A percentile compares a stretch with the other conserved stretches of the same genome.
Conservation (phyloP, 306 rosid species). For the Purshia tridentata region DNA sequence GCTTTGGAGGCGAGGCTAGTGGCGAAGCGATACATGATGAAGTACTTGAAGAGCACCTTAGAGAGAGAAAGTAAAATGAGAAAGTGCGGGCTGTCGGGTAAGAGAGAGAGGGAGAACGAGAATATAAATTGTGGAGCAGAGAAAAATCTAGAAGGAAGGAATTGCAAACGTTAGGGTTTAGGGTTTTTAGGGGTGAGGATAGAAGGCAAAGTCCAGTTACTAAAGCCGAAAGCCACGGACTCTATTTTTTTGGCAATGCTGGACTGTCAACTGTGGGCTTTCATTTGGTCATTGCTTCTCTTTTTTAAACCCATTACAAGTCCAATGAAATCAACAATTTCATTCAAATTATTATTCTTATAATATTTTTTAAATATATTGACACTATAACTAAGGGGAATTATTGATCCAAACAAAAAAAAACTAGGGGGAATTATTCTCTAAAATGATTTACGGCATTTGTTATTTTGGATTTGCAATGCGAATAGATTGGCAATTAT, state of each 20-base stretch:
- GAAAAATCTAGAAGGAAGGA: slow-evolving; percentile 5
- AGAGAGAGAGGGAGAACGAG: not conserved
- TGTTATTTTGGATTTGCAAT: too few species aligned
- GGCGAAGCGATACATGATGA: slow-evolving; percentile 50
- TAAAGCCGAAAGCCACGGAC: slow-evolving; percentile 9
- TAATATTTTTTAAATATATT: not conserved
- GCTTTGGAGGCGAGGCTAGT: slow-evolving; percentile 48
- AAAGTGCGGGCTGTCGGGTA: not conserved
- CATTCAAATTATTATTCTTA: too few species aligned
- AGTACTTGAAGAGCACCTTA: not conserved
- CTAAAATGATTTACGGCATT: too few species aligned
- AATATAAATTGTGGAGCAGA: slow-evolving; percentile 4
- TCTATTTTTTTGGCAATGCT: not conserved
- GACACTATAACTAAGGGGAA: too few species aligned
- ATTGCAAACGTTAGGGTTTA: slow-evolving; percentile 29
- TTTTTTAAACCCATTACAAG: too few species aligned
- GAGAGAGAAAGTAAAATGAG: not conserved
- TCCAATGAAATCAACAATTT: too few species aligned
- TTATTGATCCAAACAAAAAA: too few species aligned
- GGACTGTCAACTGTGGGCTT: slow-evolving; percentile 14
- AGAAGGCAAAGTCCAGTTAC: not conserved
- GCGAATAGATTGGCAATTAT: too few species aligned
- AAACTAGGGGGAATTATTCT: too few species aligned
- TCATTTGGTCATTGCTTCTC: not conserved
- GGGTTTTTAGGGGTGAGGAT: slow-evolving; percentile 24